These are phyloP conservation scores for Straminergon stramineum DNA, from an alignment of 225 moss, liverwort and hornwort species.

Conservation along the genomic window DNA sequence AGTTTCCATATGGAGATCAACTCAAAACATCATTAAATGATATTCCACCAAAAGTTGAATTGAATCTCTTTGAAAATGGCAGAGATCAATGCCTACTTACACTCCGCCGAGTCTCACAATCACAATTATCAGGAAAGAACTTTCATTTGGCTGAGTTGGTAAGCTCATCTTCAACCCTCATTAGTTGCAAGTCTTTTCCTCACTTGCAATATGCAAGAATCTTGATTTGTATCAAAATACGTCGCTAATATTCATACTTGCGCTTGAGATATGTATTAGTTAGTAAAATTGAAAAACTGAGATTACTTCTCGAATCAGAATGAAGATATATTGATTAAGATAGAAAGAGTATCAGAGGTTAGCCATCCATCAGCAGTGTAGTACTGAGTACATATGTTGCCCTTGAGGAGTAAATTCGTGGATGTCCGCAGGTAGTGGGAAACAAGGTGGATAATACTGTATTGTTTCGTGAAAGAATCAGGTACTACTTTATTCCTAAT, in stretches of 20 bases:
- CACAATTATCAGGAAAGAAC: slow-evolving; percentile 25
- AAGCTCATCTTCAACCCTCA: neutral
- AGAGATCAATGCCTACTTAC: slow-evolving; percentile 53
- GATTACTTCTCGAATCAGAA: neutral
- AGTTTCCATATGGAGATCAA: slow-evolving; percentile 84
- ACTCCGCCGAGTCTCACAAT: slow-evolving; percentile 42
- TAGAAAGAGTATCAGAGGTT: neutral
- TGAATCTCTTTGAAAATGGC: slow-evolving; percentile 43
- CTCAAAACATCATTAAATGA: slow-evolving; percentile 58
- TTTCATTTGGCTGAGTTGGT: slow-evolving; percentile 89
- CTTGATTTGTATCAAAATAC: neutral
- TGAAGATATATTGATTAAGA: neutral
- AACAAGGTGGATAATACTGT: slow-evolving; percentile 53
- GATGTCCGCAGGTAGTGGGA: slow-evolving; percentile 58
- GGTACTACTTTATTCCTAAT: slow-evolving; percentile 27
- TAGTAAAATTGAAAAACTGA: neutral
- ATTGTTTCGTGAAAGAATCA: slow-evolving; percentile 76
- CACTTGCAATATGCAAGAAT: neutral
- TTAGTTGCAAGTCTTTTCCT: neutral
- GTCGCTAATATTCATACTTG: neutral
- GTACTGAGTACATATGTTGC: neutral
- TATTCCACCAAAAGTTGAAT: slow-evolving; percentile 70
- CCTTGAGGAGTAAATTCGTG: neutral
- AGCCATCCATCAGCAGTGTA: neutral
- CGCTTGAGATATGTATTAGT: neutral